Conservation (phyloP, 2,329 filamentous ascomycete species). For the Cytospora paraplurivora region DNA sequence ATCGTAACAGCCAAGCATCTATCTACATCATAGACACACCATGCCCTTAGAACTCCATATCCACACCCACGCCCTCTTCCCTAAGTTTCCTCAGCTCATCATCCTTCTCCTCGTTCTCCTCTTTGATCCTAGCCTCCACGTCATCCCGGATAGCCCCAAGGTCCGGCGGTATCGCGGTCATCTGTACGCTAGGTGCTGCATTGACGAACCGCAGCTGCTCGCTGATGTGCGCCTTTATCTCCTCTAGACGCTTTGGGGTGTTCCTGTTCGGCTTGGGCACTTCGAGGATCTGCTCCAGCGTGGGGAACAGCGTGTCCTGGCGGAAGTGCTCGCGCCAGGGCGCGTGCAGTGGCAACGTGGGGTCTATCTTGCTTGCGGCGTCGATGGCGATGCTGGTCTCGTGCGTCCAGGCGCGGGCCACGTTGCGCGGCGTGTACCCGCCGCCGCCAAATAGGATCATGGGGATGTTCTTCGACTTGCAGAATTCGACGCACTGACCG, state of each 20-base stretch:
- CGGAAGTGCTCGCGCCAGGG: slow-evolving; percentile 89
- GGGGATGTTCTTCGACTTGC: slow-evolving; percentile 78
- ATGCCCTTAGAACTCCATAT: slow-evolving; percentile 52
- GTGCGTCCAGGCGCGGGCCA: slow-evolving; percentile 94
- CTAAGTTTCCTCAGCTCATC: slow-evolving; percentile 53
- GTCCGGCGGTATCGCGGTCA: slow-evolving; percentile 77
- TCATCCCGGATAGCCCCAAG: slow-evolving; percentile 68
- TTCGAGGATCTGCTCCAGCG: slow-evolving; percentile 70
- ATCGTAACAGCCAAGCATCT: neutral
- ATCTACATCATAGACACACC: neutral
- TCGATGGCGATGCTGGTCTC: slow-evolving; percentile 90
- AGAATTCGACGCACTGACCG: slow-evolving; percentile 85
- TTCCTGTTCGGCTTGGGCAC: slow-evolving; percentile 79
- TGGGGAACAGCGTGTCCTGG: slow-evolving; percentile 84
- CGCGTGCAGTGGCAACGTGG: slow-evolving; percentile 75
- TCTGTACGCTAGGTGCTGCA: slow-evolving; percentile 84
- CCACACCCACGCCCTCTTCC: slow-evolving; percentile 59
- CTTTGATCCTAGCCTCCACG: slow-evolving; percentile 67
- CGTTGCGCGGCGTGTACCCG: slow-evolving; percentile 94
- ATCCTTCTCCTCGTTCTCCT: slow-evolving; percentile 63
- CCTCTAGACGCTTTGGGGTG: slow-evolving; percentile 71
- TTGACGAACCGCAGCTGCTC: slow-evolving; percentile 87
- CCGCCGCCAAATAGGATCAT: slow-evolving; percentile 91
- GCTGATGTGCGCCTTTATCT: slow-evolving; percentile 75
- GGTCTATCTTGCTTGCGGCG: slow-evolving; percentile 68